A percentile compares a stretch with the other conserved stretches of the same genome.
phyloP scores from a whole-genome alignment of 345 rosid genomes.

The Viola odorata region DNA sequence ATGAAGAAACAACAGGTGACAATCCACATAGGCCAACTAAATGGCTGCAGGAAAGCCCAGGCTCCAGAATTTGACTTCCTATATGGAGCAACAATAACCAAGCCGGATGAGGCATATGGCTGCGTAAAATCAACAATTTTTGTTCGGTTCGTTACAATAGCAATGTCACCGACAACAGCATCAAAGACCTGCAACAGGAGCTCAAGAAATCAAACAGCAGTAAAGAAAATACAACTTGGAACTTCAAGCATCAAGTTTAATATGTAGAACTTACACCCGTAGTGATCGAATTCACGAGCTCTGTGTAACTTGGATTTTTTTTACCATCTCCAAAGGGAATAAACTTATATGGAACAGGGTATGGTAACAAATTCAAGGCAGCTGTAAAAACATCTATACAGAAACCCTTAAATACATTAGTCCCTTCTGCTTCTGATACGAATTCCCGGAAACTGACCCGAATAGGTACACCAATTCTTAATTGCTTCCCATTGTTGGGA shows the following conservation, averaged over 20 bases:
- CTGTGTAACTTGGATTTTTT: slow-evolving; percentile 73
- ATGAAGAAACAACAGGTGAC: slow-evolving; percentile 66
- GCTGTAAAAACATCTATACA: slow-evolving; percentile 87
- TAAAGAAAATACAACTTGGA: slow-evolving; percentile 2
- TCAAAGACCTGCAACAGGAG: slow-evolving; percentile 51
- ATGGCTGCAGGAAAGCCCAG: slow-evolving; percentile 90
- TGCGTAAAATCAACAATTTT: slow-evolving; percentile 84
- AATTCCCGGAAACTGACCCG: slow-evolving; percentile 72
- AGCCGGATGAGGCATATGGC: slow-evolving; percentile 87
- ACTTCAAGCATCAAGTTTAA: slow-evolving; percentile 1
- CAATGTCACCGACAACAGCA: slow-evolving; percentile 87
- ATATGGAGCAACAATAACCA: slow-evolving; percentile 82
- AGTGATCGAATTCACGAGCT: slow-evolving; percentile 59
- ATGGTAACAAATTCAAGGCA: slow-evolving; percentile 75
- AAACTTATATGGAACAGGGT: slow-evolving; percentile 71
- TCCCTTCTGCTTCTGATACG: slow-evolving; percentile 60
- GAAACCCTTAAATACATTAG: slow-evolving; percentile 67
- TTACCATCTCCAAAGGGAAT: slow-evolving; percentile 67
- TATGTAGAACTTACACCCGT: slow-evolving; percentile 62
- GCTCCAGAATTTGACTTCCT: slow-evolving; percentile 72
- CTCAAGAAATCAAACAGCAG: neutral
- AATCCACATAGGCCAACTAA: slow-evolving; percentile 64
- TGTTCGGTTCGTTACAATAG: slow-evolving; percentile 81
- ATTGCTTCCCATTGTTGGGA: slow-evolving; percentile 75
- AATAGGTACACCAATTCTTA: slow-evolving; percentile 76